Base-by-base conservation (phyloP, 2,329 filamentous ascomycete genomes). In the Thermoascus crustaceus region DNA sequence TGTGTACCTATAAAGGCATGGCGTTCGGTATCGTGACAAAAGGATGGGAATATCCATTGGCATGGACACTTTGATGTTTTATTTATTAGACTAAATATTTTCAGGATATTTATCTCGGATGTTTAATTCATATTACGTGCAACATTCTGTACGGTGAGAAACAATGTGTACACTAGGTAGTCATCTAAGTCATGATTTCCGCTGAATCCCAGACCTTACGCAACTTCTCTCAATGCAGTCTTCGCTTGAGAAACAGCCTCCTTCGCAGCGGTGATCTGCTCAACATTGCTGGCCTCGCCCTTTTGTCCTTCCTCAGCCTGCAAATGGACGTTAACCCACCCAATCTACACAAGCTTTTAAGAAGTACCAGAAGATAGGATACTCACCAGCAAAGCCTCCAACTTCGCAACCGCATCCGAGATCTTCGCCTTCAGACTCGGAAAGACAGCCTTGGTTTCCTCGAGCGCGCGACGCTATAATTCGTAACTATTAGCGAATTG, bases 371-470 rank as follows among this genome's bases (percentile, higher is more conserved):
- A 7, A 13, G 11, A 30, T 13, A 29, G 20, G 27, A 48, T 69
- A 75, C 75, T 66, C 48, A 87, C 84, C 49, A 95, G 68, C 58
- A 85, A 72, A 47, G 82, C 75, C 63, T 93, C 78, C 32, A 95
- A 69, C 54, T 80, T 85, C 38, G 73, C 68, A 25, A 88, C 67
- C 1, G 86, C 81, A 37, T 81, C 76, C 30, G 62, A 64, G 48
- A 95, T 86, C 53, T 85, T 81, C 53, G 75, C 59, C 49, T 74
- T 75, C 46, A 96, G 64, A 2, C 76, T 76, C 2, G 72, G 80
- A 50, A 96, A 82, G 18, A 96, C 77, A 37, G 79, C 82, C 57
- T 82, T 82, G 6, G 91, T 96, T 66, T 98, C 85, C 46, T 87
- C 78, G n/a, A 87, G 68, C 14, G 84, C 88, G 67, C 76, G 75